Base-by-base conservation (phyloP, 2,329 filamentous ascomycete species). In the Daldinia eschscholtzii region DNA sequence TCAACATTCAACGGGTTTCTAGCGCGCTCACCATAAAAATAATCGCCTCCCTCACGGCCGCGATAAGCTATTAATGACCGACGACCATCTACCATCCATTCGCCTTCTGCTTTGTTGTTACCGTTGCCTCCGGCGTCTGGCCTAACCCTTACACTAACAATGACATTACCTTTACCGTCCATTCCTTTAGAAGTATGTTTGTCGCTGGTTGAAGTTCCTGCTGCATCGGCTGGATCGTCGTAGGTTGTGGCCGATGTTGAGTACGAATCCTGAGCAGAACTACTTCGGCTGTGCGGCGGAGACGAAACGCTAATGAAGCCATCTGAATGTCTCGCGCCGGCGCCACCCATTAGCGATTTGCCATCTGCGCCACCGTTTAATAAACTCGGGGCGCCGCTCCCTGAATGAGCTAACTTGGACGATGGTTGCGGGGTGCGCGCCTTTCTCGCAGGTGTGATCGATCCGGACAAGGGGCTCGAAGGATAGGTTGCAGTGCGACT, bases 121-220 rank as follows among this genome's bases (percentile, higher is more conserved):
- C 88, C 88, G 61, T 86, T 88, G n/a, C 85, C 84, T 26, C 85
- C 88, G 3, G 88, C 86, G 81, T 98, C 94, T 33, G 96, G 96
- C 35, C 96, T 89, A 46, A 98, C 94, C 77, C 96, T 89, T 41
- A 99, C 94, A 78, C 96, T 98, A 74, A 99, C 95, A 69, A 98
- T 81, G 13, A 99, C 95, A 77, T 99, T 99, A 58, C 96, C 96
- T 80, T 97, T 98, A 62, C 87, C 88, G 75, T 98, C 94, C 1
- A 72, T 35, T 39, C 80, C 75, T 74, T 89, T 86, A 64, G 89
- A 88, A 63, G 80, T 69, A 65, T 81, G 84, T 79, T 82, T 89
- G 70, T 81, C 83, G 44, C 70, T 74, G 4, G 77, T 80, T 13
- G 78, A 70, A 30, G 80, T 79, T 1, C 80, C 75, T 20, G 81